Base-by-base conservation (phyloP, 1,139 yeast species). In the Kurtzmaniella quercitrusa region DNA sequence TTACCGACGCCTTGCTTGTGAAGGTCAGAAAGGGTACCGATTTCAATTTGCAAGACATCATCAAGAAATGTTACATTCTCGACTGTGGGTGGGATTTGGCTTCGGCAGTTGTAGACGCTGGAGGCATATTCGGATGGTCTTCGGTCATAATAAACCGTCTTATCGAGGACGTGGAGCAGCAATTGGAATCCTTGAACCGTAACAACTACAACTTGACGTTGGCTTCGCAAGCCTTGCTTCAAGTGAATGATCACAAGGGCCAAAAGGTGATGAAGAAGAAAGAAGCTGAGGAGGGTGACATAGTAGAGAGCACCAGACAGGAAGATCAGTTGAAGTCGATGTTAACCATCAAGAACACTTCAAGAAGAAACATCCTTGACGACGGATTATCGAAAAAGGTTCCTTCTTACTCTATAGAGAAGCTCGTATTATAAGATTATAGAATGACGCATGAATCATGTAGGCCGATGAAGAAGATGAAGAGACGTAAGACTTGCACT, bases 61-160 rank as follows among this genome's bases (percentile, higher is more conserved):
- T 69, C 44, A 58, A 53, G 42, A 59, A 58, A 24, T 58, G 67
- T 34, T 54, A 66, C 41, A 51, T 53, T 41, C 51, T 65, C 39
- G 58, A 65, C 41, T 73, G 72, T 49, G 84, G 86, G 21, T 82
- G 82, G 77, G 75, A 71, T 44, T 62, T 85, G 21, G 65, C 85
- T 43, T 79, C 83, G 43, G 72, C 82, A 29, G 72, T 85, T 39
- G 73, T 86, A 44, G 94, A 85, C 59, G 81, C 86, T 6, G 85
- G 84, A 44, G 94, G 94, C 0, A 63, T 85, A 39, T 79, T 84
- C 55, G 77, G 82, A 34, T 82, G 86, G 79, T 73, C 75, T 42
- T 67, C 66, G 23, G 66, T 66, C 10, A 72, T 81, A 38, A 64
- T 84, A 36, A 57, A 60, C 14, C 68, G 65, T 37, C 63, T 85